Evolutionary conservation across 2,329 filamentous ascomycete genomes (phyloP), one percentile per base, ranked within the genome.

Genomic region (Orbilia brochopaga): DNA sequence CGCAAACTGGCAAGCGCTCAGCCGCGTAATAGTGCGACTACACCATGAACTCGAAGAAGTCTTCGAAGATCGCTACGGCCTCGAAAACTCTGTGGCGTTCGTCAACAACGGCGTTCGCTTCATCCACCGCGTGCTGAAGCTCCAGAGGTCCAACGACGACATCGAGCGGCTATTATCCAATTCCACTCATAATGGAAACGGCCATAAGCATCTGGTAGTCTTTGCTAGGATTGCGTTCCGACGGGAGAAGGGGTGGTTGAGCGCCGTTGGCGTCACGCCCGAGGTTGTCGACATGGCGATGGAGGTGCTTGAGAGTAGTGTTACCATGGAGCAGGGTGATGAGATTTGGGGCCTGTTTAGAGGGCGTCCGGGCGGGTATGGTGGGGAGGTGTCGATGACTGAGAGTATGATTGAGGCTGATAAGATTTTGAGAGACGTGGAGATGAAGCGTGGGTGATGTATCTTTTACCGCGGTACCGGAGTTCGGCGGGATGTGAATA

Each of bases 321-420:
- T 70, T 24, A 70, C 66, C 11, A 54, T 64, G 59, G 66, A 70
- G 21, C 59, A 70, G 21, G 66, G 66, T 27, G 66, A 70, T 64
- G 66, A 70, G 66, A 64, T 70, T 64, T 70, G 66, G 66, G 59
- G 59, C 19, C n/a, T 70, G 35, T 70, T 70, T 64, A 70, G 54
- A 30, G 66, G 66, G 6, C 51, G 54, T 40, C 37, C 35, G 1
- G 61, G 52, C 1, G 65, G 50, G 17, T 35, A 35, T 24, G 27
- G 7, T 11, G 66, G 66, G 53, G 66, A 58, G 59, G 50, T 42
- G 30, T 64, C 40, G 59, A 70, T 70, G 66, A 70, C 66, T 37
- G 66, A 70, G 66, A 70, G 66, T 64, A 70, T 70, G 66, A 46
- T 70, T 23, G 66, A 70, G 40, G 66, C 59, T 6, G 66, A 70